These are phyloP conservation scores for Fraxinus cuspidata DNA, from an alignment of 257 asterid species.

Conservation along the genomic window DNA sequence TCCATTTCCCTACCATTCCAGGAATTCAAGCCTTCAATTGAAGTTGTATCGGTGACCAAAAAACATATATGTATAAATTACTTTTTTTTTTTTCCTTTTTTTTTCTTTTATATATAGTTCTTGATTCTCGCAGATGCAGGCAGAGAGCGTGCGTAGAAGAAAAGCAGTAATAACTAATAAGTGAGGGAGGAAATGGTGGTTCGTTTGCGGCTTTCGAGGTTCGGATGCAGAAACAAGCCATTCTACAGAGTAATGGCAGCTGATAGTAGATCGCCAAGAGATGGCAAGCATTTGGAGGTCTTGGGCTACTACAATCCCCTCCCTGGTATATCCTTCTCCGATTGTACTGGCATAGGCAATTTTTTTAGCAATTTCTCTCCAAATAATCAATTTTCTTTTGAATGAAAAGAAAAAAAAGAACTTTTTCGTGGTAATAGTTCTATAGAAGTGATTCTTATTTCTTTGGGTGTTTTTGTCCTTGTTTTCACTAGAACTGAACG, in stretches of 20 bases:
- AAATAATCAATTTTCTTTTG: not conserved
- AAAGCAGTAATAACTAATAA: not conserved
- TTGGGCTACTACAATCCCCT: slow-evolving; percentile 91
- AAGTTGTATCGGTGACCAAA: not conserved
- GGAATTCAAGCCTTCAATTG: not conserved
- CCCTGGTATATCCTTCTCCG: slow-evolving; percentile 55
- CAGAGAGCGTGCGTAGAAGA: not conserved
- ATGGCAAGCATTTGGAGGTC: slow-evolving; percentile 94
- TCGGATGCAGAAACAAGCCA: slow-evolving; percentile 84
- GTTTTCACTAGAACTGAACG: not conserved
- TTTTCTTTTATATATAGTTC: not conserved
- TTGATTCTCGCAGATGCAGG: not conserved
- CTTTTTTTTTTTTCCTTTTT: no score
- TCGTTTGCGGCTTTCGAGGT: slow-evolving; percentile 65
- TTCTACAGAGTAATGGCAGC: slow-evolving; percentile 96
- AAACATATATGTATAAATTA: no score
- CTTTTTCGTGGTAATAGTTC: no score
- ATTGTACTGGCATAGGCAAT: not conserved
- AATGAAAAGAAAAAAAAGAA: no score
- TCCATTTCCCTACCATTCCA: not conserved
- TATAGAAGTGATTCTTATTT: no score
- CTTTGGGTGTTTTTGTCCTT: not conserved
- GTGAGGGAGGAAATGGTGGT: slow-evolving; percentile 55
- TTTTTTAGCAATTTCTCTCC: not conserved
- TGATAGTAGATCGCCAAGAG: slow-evolving; percentile 92